Conservation (phyloP, 1,284 basidiomycete genomes). For the Ganoderma sinense region DNA sequence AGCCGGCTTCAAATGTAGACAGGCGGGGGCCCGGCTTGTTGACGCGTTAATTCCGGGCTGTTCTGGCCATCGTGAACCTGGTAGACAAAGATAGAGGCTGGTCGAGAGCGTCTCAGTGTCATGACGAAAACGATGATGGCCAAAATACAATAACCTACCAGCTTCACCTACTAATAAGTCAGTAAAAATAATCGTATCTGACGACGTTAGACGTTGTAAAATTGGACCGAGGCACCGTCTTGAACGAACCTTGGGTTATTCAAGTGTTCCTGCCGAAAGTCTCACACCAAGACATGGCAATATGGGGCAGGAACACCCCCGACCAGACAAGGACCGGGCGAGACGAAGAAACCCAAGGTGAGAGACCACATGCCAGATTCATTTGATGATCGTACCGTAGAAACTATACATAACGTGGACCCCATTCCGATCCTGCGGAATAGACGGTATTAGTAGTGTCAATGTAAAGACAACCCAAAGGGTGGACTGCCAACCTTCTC, state of each 20-base stretch:
- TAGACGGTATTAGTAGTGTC: background rate
- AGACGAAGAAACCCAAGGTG: background rate
- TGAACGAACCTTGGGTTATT: background rate
- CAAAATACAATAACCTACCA: no score
- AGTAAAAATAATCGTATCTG: no score
- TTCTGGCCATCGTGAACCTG: no score
- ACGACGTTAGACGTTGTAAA: no score
- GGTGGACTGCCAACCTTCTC: background rate
- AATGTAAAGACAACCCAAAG: background rate
- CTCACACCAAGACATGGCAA: background rate
- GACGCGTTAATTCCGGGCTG: no score
- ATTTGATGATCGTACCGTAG: background rate
- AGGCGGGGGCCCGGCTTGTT: no score
- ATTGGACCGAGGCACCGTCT: background rate
- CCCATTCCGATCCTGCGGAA: background rate
- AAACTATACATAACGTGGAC: background rate
- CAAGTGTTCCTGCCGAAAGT: background rate
- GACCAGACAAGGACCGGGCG: background rate
- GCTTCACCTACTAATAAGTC: no score
- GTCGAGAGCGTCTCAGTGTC: no score
- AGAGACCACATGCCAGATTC: background rate
- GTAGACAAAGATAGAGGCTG: no score
- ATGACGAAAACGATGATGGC: no score
- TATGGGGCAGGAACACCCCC: background rate
- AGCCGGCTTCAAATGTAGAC: no score